Evolutionary conservation across 2,329 filamentous ascomycete genomes (phyloP).

Genomic region (Colletotrichum shisoi): DNA sequence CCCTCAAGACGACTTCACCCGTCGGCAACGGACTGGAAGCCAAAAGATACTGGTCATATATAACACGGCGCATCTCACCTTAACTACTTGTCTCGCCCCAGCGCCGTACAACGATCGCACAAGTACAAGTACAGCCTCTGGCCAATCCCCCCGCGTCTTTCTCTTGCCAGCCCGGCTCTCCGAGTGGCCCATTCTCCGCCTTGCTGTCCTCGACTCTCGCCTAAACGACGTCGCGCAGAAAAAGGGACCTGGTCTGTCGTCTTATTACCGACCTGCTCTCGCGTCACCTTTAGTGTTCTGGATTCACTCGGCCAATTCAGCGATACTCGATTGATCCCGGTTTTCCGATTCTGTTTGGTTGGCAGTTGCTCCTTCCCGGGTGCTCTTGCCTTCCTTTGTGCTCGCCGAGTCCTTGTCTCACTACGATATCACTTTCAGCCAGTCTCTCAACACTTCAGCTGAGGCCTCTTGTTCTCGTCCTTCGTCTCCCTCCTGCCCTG

Average conservation of each 20-base stretch:
- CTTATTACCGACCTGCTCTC: conserved; percentile 18
- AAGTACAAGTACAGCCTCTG: conserved; percentile 5
- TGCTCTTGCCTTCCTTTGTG: conserved; percentile 31
- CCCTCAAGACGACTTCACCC: not conserved
- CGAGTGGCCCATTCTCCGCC: conserved; percentile 25
- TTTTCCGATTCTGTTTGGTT: conserved; percentile 10
- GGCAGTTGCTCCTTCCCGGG: conserved; percentile 20
- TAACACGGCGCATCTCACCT: conserved; percentile 29
- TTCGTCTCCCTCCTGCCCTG: not conserved
- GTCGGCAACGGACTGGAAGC: conserved; percentile 4
- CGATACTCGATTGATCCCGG: conserved; percentile 23
- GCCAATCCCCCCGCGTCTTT: conserved; percentile 18
- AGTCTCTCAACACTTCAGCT: conserved; percentile 15
- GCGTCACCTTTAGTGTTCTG: conserved; percentile 23
- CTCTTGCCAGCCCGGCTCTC: conserved; percentile 22
- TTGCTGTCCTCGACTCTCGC: conserved; percentile 17
- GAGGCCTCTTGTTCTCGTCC: conserved; percentile 1
- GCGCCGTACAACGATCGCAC: conserved; percentile 29
- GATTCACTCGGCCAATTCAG: conserved; percentile 12
- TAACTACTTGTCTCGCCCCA: conserved; percentile 23
- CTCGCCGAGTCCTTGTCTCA: conserved; percentile 29
- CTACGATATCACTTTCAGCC: conserved; percentile 23
- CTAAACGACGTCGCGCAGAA: conserved; percentile 26
- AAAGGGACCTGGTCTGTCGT: conserved; percentile 17
- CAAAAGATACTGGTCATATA: conserved; percentile 24